phyloP scores from a whole-genome alignment of 2,329 filamentous ascomycete genomes.

The Diaporthe vexans region DNA sequence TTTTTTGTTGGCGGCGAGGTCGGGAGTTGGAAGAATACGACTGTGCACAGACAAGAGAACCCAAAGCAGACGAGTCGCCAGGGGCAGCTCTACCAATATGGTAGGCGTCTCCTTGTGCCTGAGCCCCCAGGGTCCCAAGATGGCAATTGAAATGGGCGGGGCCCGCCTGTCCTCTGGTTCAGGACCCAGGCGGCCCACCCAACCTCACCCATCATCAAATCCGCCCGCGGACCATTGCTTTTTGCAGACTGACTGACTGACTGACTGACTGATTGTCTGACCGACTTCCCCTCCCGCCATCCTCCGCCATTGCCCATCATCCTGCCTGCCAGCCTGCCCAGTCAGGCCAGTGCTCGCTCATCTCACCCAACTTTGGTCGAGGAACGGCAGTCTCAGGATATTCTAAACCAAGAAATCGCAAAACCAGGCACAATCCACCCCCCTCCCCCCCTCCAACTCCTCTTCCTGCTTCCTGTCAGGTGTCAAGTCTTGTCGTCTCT shows the following conservation, averaged over 20 bases:
- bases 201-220: neutral
- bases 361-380: neutral
- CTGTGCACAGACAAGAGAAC: slow-evolving; percentile 24
- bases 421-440: neutral
- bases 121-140: slow-evolving; percentile 2
- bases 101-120: slow-evolving; percentile 27
- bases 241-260: neutral
- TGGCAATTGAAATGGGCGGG: slow-evolving; percentile 20
- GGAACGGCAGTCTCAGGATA: neutral
- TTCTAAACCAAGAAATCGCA: neutral
- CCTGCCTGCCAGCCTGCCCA: neutral
- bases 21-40: slow-evolving; percentile 29
- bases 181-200: slow-evolving; percentile 4
- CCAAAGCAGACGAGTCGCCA: slow-evolving; percentile 15
- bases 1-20: slow-evolving; percentile 18
- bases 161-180: slow-evolving; percentile 20
- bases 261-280: too few species aligned
- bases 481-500: neutral
- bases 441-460: too few species aligned
- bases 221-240: neutral
- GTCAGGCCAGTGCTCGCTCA: neutral
- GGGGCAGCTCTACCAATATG: slow-evolving; percentile 23
- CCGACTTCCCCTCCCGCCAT: neutral
- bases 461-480: neutral
- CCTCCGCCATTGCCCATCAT: neutral